These are phyloP conservation scores for Arthrobotrys pseudoclavata DNA, from an alignment of 2,329 filamentous ascomycete genomes.

Conservation along the genomic window DNA sequence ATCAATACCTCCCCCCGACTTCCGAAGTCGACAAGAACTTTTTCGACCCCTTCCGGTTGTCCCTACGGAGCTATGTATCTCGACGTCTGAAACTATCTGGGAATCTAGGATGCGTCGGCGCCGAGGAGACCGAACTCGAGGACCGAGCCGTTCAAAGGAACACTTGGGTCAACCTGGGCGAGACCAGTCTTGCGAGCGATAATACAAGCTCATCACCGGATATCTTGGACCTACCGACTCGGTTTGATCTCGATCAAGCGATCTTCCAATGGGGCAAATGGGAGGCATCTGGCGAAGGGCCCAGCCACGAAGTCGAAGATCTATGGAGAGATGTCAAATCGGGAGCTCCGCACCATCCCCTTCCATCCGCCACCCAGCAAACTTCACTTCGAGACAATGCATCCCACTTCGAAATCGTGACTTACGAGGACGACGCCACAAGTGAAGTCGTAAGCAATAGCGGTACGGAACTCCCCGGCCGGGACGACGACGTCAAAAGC, in stretches of 20 bases:
- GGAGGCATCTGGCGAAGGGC: slow-evolving; percentile 30
- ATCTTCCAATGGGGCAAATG: slow-evolving; percentile 31
- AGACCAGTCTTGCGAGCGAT: slow-evolving; percentile 26
- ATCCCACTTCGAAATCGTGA: background rate
- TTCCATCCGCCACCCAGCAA: slow-evolving; percentile 47
- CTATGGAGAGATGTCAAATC: slow-evolving; percentile 53
- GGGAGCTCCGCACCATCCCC: slow-evolving; percentile 35
- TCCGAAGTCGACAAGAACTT: background rate
- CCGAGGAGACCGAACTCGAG: background rate
- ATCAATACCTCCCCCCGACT: slow-evolving; percentile 51
- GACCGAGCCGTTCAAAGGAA: slow-evolving; percentile 15
- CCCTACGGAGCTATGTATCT: slow-evolving; percentile 25
- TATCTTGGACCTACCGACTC: background rate
- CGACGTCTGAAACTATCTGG: slow-evolving; percentile 6
- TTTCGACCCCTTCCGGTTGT: slow-evolving; percentile 23
- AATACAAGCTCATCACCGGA: background rate
- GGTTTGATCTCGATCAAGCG: slow-evolving; percentile 1
- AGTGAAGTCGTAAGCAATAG: slow-evolving; percentile 42
- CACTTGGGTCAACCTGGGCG: slow-evolving; percentile 28
- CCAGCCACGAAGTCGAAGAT: slow-evolving; percentile 21
- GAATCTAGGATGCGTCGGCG: background rate
- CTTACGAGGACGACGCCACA: slow-evolving; percentile 31
- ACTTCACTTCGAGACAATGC: slow-evolving; percentile 7
- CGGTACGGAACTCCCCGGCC: slow-evolving; percentile 13
- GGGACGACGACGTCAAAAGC: slow-evolving; percentile 29